Base-by-base conservation (phyloP, 73 alveolate genomes). In the Paramecium primaurelia region DNA sequence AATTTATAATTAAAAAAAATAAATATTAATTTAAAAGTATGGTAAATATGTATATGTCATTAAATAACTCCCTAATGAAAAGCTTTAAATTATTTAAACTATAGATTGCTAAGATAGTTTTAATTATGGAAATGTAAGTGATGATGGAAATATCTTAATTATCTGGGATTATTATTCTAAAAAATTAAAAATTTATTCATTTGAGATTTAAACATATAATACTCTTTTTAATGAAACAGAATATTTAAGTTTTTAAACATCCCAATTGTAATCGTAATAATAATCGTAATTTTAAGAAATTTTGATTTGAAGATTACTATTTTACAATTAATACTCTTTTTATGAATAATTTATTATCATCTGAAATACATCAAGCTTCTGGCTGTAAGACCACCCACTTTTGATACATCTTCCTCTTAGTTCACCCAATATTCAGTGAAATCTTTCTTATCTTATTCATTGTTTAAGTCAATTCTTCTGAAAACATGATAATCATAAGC, bases 351-450 rank as follows among this genome's bases (percentile, higher is more conserved):
- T 12, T 2, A 14, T 54, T 6, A 26, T 80, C 91, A 80, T 80
- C 91, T 44, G 75, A 45, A 80, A 80, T 80, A 80, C 58, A 25
- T 44, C 18, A 80, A 42, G 51, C 75, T 49, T 80, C 91, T 80
- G 75, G 91, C 75, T 80, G 58, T 80, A 8, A 80, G 54, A 20
- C 58, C 91, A 0, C 3, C 28, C 0, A 36, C 87, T 80, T 42
- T 80, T 2, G 75, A 20, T 80, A 38, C 77, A 36, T 80, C 91
- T 80, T 80, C 91, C 11, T 80, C 73, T 80, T 80, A 22, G 16
- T 45, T 45, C 22, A 80, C 58, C 91, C 77, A 80, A 47, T 6
- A 44, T 32, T 80, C 75, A 12, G 59, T 28, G 22, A 34, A 80
- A 18, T 26, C 44, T 26, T 44, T 30, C 32, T 36, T 80, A 18